A percentile compares a stretch with the other conserved stretches of the same genome.
Conservation (phyloP, 441 rosid species). For the Hypseocharis bilobata region DNA sequence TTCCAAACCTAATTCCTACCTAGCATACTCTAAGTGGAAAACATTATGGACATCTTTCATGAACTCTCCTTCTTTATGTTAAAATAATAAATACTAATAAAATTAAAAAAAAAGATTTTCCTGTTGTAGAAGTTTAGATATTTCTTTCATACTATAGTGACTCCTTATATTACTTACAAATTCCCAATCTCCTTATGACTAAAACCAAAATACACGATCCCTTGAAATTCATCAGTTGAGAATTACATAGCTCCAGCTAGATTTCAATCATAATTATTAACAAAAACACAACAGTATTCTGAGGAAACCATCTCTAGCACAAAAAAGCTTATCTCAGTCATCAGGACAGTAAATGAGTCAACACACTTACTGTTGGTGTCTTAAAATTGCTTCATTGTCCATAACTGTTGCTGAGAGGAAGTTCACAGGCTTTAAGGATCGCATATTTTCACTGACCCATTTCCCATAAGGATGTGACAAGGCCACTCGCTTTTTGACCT, state of each 20-base stretch:
- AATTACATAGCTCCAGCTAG: too few relatives aligned
- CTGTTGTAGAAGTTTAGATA: neutral
- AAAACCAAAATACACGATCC: neutral
- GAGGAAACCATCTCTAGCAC: neutral
- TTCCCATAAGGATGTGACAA: slow-evolving; percentile 73
- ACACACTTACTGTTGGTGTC: slow-evolving; percentile 75
- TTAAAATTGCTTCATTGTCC: slow-evolving; percentile 75
- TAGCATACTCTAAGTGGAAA: too few relatives aligned
- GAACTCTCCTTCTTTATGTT: neutral
- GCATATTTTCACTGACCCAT: slow-evolving; percentile 76
- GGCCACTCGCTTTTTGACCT: slow-evolving; percentile 82
- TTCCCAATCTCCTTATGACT: neutral
- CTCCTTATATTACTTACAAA: neutral
- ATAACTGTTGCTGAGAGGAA: slow-evolving; percentile 56
- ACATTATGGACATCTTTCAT: too few relatives aligned
- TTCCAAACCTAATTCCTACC: too few relatives aligned
- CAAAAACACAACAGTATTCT: slow-evolving; percentile 5
- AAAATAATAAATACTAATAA: neutral
- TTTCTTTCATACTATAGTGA: neutral
- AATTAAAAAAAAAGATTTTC: neutral
- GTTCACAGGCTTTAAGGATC: slow-evolving; percentile 59
- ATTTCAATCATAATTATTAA: neutral
- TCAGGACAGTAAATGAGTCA: slow-evolving; percentile 10
- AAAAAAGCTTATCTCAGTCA: neutral
- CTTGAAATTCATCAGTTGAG: neutral